phyloP scores from a whole-genome alignment of 495 filamentous ascomycete species.

The Lasiosphaeriaceae sp. region DNA sequence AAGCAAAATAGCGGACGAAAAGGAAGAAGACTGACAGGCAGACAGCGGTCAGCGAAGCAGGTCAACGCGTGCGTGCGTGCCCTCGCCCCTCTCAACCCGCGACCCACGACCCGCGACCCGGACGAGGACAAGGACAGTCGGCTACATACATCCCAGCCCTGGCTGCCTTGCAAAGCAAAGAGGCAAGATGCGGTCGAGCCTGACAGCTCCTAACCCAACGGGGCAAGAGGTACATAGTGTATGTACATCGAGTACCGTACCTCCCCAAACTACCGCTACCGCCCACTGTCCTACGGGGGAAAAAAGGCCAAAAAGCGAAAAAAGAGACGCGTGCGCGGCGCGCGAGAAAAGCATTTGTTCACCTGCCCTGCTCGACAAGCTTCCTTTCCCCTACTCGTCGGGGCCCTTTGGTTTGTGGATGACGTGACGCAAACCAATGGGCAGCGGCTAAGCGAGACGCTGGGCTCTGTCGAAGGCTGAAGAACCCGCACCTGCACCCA shows the following conservation, averaged over 20 bases:
- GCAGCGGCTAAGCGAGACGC: conserved; percentile 18
- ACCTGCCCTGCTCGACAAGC: too few relatives aligned
- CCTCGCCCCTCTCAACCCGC: not conserved
- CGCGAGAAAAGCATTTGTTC: too few relatives aligned
- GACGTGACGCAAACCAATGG: conserved; percentile 20
- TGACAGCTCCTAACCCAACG: not conserved
- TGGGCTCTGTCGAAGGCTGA: not conserved
- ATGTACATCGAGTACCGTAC: too few relatives aligned
- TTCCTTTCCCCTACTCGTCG: too few relatives aligned
- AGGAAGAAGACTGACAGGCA: not conserved
- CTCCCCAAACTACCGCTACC: too few relatives aligned
- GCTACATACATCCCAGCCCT: not conserved
- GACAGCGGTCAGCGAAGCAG: not conserved
- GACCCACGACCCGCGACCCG: not conserved
- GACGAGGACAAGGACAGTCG: not conserved
- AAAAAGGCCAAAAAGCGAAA: too few relatives aligned
- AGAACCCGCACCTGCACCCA: not conserved
- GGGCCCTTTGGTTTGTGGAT: conserved; percentile 11
- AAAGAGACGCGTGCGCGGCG: not conserved
- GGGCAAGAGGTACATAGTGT: not conserved
- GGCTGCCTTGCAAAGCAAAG: not conserved
- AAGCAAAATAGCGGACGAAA: conserved; percentile 4
- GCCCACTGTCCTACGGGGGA: not conserved
- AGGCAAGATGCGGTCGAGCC: conserved; percentile 1
- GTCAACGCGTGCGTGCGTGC: not conserved